Evolutionary conservation across 2,329 filamentous ascomycete species (phyloP).

Genomic region (Cladobotryum protrusum): DNA sequence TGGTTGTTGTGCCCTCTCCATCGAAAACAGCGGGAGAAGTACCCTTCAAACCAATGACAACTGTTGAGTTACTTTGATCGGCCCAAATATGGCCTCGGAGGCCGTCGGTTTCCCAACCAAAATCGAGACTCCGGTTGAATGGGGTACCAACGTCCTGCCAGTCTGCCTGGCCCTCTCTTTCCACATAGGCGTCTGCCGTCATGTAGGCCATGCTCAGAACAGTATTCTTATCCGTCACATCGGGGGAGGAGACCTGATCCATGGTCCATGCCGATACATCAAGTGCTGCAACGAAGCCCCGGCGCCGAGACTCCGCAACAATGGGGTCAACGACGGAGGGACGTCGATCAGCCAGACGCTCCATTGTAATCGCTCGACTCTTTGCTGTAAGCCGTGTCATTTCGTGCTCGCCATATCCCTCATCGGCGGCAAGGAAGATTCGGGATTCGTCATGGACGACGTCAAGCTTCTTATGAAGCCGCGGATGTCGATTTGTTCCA

Average conservation of each 20-base stretch:
- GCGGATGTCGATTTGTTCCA: slow-evolving; percentile 71
- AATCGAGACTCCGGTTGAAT: slow-evolving; percentile 82
- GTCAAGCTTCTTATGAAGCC: slow-evolving; percentile 71
- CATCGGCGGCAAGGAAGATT: slow-evolving; percentile 58
- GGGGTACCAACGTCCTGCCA: slow-evolving; percentile 76
- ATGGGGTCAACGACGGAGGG: slow-evolving; percentile 72
- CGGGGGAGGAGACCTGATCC: slow-evolving; percentile 71
- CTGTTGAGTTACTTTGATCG: slow-evolving; percentile 75
- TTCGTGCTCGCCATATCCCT: slow-evolving; percentile 45
- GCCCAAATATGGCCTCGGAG: slow-evolving; percentile 88
- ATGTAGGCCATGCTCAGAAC: slow-evolving; percentile 81
- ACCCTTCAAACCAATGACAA: slow-evolving; percentile 90
- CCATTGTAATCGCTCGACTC: slow-evolving; percentile 63
- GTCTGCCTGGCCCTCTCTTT: slow-evolving; percentile 62
- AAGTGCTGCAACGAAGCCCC: slow-evolving; percentile 61
- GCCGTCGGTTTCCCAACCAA: slow-evolving; percentile 88
- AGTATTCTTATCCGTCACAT: slow-evolving; percentile 79
- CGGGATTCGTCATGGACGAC: slow-evolving; percentile 47
- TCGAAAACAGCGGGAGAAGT: slow-evolving; percentile 89
- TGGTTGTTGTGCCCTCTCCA: slow-evolving; percentile 92
- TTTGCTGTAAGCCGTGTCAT: slow-evolving; percentile 52
- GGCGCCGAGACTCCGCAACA: slow-evolving; percentile 63
- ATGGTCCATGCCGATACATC: slow-evolving; percentile 73
- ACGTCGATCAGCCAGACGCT: slow-evolving; percentile 74
- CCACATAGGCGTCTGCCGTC: slow-evolving; percentile 83